Evolutionary conservation across 2,329 filamentous ascomycete species (phyloP).

Genomic region (Fusarium begoniae): DNA sequence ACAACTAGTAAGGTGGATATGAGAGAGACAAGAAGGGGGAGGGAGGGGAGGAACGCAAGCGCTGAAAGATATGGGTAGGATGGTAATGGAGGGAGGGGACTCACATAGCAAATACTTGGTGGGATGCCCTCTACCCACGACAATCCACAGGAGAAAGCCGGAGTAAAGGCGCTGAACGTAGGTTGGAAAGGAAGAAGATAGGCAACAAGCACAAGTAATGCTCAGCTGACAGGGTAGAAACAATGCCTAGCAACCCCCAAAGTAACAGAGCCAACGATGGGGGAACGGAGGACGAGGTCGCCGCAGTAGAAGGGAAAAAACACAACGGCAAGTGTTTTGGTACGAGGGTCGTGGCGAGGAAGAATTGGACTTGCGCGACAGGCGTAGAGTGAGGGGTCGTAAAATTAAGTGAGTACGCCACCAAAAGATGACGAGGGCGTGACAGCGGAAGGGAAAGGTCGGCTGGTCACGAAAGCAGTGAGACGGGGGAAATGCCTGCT

Average conservation of each 20-base stretch:
- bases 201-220: slow-evolving; percentile 24
- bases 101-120: slow-evolving; percentile 55
- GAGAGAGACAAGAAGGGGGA: slow-evolving; percentile 26
- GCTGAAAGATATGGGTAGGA: slow-evolving; percentile 28
- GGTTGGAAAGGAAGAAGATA: slow-evolving; percentile 22
- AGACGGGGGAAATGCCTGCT: slow-evolving; percentile 42
- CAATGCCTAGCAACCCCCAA: slow-evolving; percentile 37
- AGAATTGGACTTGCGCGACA: slow-evolving; percentile 42
- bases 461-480: slow-evolving; percentile 41
- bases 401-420: slow-evolving; percentile 38
- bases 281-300: slow-evolving; percentile 36
- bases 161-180: slow-evolving; percentile 52
- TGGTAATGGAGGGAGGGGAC: slow-evolving; percentile 42
- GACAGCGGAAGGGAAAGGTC: slow-evolving; percentile 36
- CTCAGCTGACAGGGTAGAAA: slow-evolving; percentile 30
- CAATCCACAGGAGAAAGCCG: slow-evolving; percentile 56
- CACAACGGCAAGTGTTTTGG: slow-evolving; percentile 32
- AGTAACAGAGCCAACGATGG: slow-evolving; percentile 27
- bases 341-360: slow-evolving; percentile 42
- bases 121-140: slow-evolving; percentile 57
- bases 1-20: slow-evolving; percentile 23
- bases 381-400: slow-evolving; percentile 38
- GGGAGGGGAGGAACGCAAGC: slow-evolving; percentile 23
- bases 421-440: slow-evolving; percentile 41
- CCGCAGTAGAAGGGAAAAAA: slow-evolving; percentile 17